Evolutionary conservation across 2,329 filamentous ascomycete genomes (phyloP), one percentile per base, ranked within the genome.

Genomic region (Alternaria dauci): DNA sequence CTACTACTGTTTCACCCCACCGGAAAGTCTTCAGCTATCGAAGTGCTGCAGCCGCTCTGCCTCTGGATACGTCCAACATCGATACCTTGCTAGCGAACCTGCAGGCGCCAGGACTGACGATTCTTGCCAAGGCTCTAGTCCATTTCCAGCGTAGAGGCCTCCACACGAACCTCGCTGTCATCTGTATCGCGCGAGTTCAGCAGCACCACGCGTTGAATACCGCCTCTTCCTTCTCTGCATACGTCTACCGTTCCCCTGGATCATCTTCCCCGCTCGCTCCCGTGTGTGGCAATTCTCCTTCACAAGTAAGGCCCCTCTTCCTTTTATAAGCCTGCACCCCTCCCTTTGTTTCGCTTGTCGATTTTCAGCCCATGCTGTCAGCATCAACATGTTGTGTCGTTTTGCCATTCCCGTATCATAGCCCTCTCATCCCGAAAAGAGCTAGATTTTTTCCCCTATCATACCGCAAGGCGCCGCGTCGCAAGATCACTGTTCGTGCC

Each of bases 401-500:
- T 25, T 42, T 42, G 12, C 12, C 20, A n/a, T 42, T 42, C 39
- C 23, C 39, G 11, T 25, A 42, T 42, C 20, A 5, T 20, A 25
- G 39, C 39, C 23, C 25, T 20, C 16, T 12, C 12, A 12, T 16
- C 39, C 12, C 25, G 1, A 55, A 43, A 52, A 61, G 62, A 65
- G 64, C 69, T 56, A 28, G 36, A 38, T 43, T 18, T 38, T 48
- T 26, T 34, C 20, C 28, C 59, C 57, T 70, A 71, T 74, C 58
- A 59, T 56, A 72, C 69, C 57, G 46, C 44, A 59, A 60, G 65
- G 61, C 65, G 69, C 63, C 65, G 53, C 62, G 61, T 67, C 65
- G 67, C 68, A 73, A 73, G 71, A 52, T 68, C 69, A 73, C 66
- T 67, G 62, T 69, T 59, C 28, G 76, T 77, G 67, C 70, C 65